Evolutionary conservation across 257 asterid genomes (phyloP).

Genomic region (Nicotiana sylvestris): DNA sequence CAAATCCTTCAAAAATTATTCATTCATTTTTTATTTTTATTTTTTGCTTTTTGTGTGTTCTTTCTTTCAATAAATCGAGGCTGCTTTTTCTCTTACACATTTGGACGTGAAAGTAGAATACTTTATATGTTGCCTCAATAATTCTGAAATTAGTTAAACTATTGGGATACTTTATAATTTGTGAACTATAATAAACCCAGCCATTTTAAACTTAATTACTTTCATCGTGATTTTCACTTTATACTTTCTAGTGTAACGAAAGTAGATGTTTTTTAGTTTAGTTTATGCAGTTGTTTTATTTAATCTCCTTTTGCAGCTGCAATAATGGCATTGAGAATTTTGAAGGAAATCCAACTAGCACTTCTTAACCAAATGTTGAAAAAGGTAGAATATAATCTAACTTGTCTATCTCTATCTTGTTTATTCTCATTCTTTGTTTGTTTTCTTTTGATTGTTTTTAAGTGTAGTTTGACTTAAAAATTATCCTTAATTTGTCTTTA

Average conservation of each 20-base stretch:
- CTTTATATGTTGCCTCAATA: too few species aligned
- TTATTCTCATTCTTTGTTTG: neutral
- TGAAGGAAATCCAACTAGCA: neutral
- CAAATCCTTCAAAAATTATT: neutral
- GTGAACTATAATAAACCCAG: too few species aligned
- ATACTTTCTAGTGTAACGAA: too few species aligned
- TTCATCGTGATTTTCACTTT: too few species aligned
- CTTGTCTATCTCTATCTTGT: neutral
- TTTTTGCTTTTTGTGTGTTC: neutral
- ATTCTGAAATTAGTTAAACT: too few species aligned
- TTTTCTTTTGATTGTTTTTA: neutral
- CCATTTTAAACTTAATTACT: too few species aligned
- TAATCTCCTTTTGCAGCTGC: neutral
- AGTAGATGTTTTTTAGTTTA: too few species aligned
- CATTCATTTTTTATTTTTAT: neutral
- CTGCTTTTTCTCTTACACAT: neutral
- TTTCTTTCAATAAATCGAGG: neutral
- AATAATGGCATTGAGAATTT: slow-evolving; percentile 1
- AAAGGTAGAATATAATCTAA: neutral
- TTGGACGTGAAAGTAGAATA: neutral
- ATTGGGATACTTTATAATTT: too few species aligned
- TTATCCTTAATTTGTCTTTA: neutral
- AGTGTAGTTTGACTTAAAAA: neutral
- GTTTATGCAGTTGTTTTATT: neutral
- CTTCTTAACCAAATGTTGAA: slow-evolving; percentile 8